Evolutionary conservation across 306 rosid species (phyloP), one percentile per base, ranked within the genome.

Genomic region (Morella rubra): DNA sequence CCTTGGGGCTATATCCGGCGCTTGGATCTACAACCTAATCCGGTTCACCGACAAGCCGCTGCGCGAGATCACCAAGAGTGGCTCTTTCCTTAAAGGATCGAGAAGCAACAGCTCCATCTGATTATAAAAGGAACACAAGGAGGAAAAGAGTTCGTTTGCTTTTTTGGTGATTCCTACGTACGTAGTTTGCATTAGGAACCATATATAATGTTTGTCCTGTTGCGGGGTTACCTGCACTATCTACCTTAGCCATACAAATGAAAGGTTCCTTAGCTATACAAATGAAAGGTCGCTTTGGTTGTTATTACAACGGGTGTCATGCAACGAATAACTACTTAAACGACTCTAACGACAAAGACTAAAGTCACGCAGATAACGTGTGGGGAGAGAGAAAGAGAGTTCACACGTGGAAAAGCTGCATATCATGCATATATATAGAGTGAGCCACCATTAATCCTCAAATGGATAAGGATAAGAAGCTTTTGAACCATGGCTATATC

Each of bases 391-490:
- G 58, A 11, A 27, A 22, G 70, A 78, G 47, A 16, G 72, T 49
- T 32, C 10, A 19, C 9, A 45, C n/a, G 42, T 47, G 76, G 24
- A 71, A 59, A 55, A 20, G 8, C 8, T 20, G 64, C 64, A 1
- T 22, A 14, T 5, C 27, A 24, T 24, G 27, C 27, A 24, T 24
- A 58, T 58, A 1, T 58, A 58, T 4, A 58, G 10, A 58, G 64
- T 20, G 11, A 9, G 64, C 32, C 19, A n/a, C 22, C 59, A 16
- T 18, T 15, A 7, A 52, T 13, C 9, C 52, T 47, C 52, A 15
- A 15, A n/a, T 54, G 14, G 77, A 73, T 76, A 72, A 55, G 69
- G 52, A 71, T 14, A 24, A 24, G 27, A 24, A 24, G 27, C 27
- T 24, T 24, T 24, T 24, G 27, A 24, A 24, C 27, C 27, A 24